Percentiles rank a stretch among this genome's conserved stretches.
phyloP scores from a whole-genome alignment of 2,329 filamentous ascomycete species.

The Nemania sp. region DNA sequence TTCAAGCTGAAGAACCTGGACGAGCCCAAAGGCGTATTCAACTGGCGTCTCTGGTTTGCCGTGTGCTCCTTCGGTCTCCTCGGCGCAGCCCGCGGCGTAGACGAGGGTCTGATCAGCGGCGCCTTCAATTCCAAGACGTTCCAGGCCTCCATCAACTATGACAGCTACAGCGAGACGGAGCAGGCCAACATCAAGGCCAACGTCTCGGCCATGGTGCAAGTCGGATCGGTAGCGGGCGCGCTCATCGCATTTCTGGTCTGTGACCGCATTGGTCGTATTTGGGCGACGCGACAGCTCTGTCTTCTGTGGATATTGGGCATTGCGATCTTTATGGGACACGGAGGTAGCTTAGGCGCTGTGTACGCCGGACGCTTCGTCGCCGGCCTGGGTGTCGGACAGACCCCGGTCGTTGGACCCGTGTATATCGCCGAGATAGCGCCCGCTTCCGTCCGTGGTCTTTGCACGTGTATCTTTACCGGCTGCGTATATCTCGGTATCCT shows the following conservation, averaged over 20 bases:
- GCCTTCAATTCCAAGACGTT: slow-evolving; percentile 71
- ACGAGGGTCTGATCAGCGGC: slow-evolving; percentile 77
- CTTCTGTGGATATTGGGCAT: slow-evolving; percentile 61
- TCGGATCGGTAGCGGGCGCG: slow-evolving; percentile 73
- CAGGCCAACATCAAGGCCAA: slow-evolving; percentile 73
- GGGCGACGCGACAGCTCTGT: slow-evolving; percentile 62
- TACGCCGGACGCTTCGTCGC: slow-evolving; percentile 70
- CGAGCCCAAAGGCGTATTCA: slow-evolving; percentile 71
- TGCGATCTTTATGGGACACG: slow-evolving; percentile 58
- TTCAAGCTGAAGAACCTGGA: slow-evolving; percentile 66
- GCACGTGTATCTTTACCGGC: slow-evolving; percentile 70
- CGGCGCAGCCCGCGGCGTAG: slow-evolving; percentile 76
- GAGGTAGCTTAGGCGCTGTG: slow-evolving; percentile 58
- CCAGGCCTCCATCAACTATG: slow-evolving; percentile 60
- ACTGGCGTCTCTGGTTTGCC: slow-evolving; percentile 79
- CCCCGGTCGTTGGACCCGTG: slow-evolving; percentile 68
- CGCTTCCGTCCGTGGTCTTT: slow-evolving; percentile 70
- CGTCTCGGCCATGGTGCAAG: slow-evolving; percentile 80
- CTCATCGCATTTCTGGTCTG: slow-evolving; percentile 64
- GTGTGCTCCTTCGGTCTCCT: slow-evolving; percentile 75
- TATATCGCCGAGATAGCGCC: slow-evolving; percentile 76
- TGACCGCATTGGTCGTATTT: slow-evolving; percentile 64
- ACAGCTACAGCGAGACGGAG: slow-evolving; percentile 53
- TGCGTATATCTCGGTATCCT: slow-evolving; percentile 79
- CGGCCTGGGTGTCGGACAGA: slow-evolving; percentile 67